These are phyloP conservation scores for Malus hybrid DNA, from an alignment of 331 rosid species.

Conservation along the genomic window DNA sequence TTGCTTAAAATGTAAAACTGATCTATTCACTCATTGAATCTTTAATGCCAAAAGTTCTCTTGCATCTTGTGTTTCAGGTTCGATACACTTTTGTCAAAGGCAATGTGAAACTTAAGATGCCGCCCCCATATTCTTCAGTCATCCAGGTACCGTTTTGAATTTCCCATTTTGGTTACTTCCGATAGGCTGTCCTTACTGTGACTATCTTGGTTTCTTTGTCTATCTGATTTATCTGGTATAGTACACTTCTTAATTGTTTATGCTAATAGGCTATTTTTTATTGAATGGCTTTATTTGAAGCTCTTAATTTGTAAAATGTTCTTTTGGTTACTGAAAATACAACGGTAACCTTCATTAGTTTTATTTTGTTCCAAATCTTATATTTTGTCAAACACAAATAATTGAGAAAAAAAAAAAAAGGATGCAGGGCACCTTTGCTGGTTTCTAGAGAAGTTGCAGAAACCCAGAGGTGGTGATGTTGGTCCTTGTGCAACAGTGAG, in stretches of 20 bases:
- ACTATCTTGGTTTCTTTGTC: background rate
- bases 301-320: too few relatives aligned
- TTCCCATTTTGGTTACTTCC: background rate
- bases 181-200: background rate
- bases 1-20: background rate
- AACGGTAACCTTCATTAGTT: too few relatives aligned
- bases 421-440: too few relatives aligned
- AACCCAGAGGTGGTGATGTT: too few relatives aligned
- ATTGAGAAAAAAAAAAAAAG: too few relatives aligned
- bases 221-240: background rate
- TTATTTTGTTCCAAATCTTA: too few relatives aligned
- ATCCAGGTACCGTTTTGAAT: conserved; percentile 62
- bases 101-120: conserved; percentile 63
- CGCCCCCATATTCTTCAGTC: conserved; percentile 61
- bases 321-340: too few relatives aligned
- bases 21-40: background rate
- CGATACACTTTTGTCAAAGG: conserved; percentile 76
- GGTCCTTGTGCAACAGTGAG: too few relatives aligned
- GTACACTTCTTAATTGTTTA: background rate
- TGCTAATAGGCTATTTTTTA: too few relatives aligned
- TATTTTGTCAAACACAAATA: too few relatives aligned
- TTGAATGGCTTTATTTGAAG: too few relatives aligned
- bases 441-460: too few relatives aligned
- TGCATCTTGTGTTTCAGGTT: conserved; percentile 38
- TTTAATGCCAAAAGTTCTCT: background rate